A percentile compares a stretch with the other conserved stretches of the same genome.
phyloP scores from a whole-genome alignment of 192 early-diverging fungal genomes.

The Diversispora eburnea region DNA sequence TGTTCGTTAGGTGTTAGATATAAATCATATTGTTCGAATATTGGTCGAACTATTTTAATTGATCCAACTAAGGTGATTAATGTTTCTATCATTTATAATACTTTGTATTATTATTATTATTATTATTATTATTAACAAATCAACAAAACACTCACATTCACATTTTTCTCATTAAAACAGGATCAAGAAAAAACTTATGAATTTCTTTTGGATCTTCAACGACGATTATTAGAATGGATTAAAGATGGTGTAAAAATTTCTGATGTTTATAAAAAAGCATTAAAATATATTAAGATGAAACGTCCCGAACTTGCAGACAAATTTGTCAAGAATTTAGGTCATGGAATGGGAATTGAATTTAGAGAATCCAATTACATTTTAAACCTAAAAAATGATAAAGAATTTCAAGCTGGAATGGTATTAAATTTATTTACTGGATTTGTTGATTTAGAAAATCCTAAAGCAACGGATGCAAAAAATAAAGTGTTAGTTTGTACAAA shows the following conservation, averaged over 20 bases:
- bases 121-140: too few relatives aligned
- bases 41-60: slow-evolving; percentile 91
- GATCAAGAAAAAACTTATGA: slow-evolving; percentile 90
- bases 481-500: slow-evolving; percentile 49
- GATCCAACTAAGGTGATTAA: slow-evolving; percentile 69
- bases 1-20: slow-evolving; percentile 94
- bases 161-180: slow-evolving; percentile 24
- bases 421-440: slow-evolving; percentile 84
- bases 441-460: slow-evolving; percentile 74
- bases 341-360: slow-evolving; percentile 93
- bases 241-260: slow-evolving; percentile 71
- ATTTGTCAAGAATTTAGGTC: slow-evolving; percentile 87
- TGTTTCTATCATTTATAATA: slow-evolving; percentile 4
- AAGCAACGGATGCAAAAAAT: slow-evolving; percentile 63
- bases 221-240: slow-evolving; percentile 64
- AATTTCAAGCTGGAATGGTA: slow-evolving; percentile 78
- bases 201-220: slow-evolving; percentile 84
- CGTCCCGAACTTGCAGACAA: slow-evolving; percentile 82
- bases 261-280: slow-evolving; percentile 71
- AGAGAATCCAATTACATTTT: slow-evolving; percentile 80
- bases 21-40: slow-evolving; percentile 91
- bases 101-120: neutral
- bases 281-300: slow-evolving; percentile 66
- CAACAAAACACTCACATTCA: too few relatives aligned
- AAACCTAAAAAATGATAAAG: slow-evolving; percentile 61